A percentile compares a stretch with the other conserved stretches of the same genome.
Conservation (phyloP, 345 rosid species). For the Gossypium mustelinum region DNA sequence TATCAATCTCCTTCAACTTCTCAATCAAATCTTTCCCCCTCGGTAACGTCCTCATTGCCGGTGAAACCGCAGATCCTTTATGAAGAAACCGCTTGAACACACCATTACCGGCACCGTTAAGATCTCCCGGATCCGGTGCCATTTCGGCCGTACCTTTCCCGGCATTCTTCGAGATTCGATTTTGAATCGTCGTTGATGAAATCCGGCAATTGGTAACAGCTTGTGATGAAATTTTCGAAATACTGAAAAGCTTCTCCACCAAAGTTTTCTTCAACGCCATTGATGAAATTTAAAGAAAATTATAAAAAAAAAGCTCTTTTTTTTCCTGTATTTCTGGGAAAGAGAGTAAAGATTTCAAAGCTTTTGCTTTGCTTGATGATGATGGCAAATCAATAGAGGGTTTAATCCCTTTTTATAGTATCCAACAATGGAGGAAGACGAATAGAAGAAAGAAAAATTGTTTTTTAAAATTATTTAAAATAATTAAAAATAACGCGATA, state of each 20-base stretch:
- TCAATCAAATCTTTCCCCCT: conserved; percentile 47
- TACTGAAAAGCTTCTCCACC: conserved; percentile 53
- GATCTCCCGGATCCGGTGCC: conserved; percentile 63
- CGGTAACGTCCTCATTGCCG: conserved; percentile 33
- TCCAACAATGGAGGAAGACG: conserved; percentile 15
- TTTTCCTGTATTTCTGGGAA: neutral
- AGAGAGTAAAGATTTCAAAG: neutral
- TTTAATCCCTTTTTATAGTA: conserved; percentile 30
- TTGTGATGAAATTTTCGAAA: conserved; percentile 48
- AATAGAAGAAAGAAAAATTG: neutral
- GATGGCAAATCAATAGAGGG: neutral
- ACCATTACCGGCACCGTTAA: conserved; percentile 16
- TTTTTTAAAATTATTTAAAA: neutral
- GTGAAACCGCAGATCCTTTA: conserved; percentile 38
- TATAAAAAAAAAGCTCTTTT: neutral
- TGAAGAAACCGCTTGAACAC: conserved; percentile 65
- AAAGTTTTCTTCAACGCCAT: conserved; percentile 72
- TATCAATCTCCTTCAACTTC: conserved; percentile 45
- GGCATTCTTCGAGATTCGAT: conserved; percentile 31
- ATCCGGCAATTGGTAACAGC: conserved; percentile 37
- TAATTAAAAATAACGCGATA: neutral
- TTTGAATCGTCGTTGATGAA: conserved; percentile 30
- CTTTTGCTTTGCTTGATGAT: neutral
- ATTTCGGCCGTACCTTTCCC: conserved; percentile 33
- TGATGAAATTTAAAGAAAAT: neutral